A percentile compares a stretch with the other conserved stretches of the same genome.
Evolutionary conservation across 176 grass and related monocot genomes (phyloP).

Genomic region (Lolium multiflorum): DNA sequence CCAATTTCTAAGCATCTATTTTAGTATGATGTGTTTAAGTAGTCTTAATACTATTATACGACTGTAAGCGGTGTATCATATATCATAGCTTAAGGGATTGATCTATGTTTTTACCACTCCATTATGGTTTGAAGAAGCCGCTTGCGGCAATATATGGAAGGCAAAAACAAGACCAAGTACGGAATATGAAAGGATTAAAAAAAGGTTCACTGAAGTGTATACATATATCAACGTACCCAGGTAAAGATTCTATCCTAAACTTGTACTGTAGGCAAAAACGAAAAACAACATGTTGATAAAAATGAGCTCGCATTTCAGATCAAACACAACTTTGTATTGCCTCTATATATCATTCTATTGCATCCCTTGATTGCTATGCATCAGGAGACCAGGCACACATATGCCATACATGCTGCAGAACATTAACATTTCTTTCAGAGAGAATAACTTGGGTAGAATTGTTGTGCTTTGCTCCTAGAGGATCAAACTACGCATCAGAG

Average conservation of each 20-base stretch:
- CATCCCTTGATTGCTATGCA: not conserved
- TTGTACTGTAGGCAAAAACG: not conserved
- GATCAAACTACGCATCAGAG: not conserved
- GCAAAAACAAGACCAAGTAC: not conserved
- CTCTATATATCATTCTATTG: not conserved
- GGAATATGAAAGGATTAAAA: not conserved
- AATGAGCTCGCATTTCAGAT: not conserved
- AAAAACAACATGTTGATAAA: not conserved
- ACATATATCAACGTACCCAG: not conserved
- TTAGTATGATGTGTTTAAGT: not conserved
- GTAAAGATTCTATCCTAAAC: constrained; percentile 2
- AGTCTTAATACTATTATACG: not conserved
- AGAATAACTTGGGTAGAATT: not conserved
- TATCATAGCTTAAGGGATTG: not conserved
- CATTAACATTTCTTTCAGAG: not conserved
- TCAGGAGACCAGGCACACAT: no score
- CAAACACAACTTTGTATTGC: not conserved
- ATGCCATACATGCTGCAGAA: not conserved
- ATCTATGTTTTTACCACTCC: not conserved
- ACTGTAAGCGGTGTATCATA: not conserved
- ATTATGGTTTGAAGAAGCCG: not conserved
- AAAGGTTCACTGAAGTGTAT: not conserved
- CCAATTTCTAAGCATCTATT: not conserved
- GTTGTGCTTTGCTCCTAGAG: not conserved
- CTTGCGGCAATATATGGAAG: not conserved